Evolutionary conservation across 495 filamentous ascomycete genomes (phyloP).

Genomic region (Daldinia bambusicola): DNA sequence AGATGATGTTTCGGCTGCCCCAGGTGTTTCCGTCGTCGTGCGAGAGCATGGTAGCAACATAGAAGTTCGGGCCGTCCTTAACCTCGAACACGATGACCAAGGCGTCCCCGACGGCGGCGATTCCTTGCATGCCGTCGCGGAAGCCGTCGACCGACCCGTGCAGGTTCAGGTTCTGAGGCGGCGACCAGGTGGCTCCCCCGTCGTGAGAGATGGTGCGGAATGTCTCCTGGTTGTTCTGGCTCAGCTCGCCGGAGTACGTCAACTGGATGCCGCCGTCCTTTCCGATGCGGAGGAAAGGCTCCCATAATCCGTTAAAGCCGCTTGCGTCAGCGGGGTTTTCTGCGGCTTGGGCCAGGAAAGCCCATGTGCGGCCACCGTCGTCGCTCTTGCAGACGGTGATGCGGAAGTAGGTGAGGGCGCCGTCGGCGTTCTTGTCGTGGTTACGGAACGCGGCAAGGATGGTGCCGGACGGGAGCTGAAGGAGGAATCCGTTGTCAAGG

Average conservation of each 20-base stretch:
- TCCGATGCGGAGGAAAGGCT: conserved; percentile 67
- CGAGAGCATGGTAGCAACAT: conserved; percentile 61
- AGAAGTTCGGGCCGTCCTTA: conserved; percentile 57
- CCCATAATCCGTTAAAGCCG: conserved; percentile 65
- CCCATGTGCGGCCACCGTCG: conserved; percentile 64
- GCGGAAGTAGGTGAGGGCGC: conserved; percentile 61
- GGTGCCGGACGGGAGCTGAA: conserved; percentile 59
- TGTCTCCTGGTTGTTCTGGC: conserved; percentile 66
- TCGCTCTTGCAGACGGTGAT: conserved; percentile 67
- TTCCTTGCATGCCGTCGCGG: conserved; percentile 62
- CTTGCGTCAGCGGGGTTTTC: conserved; percentile 46
- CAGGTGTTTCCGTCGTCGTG: conserved; percentile 67
- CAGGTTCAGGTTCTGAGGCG: conserved; percentile 43
- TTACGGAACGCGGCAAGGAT: conserved; percentile 70
- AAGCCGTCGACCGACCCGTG: conserved; percentile 54
- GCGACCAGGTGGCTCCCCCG: conserved; percentile 63
- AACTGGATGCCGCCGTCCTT: conserved; percentile 63
- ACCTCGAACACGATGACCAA: conserved; percentile 70
- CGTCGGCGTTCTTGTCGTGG: conserved; percentile 57
- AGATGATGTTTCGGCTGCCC: conserved; percentile 61
- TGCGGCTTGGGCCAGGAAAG: conserved; percentile 59
- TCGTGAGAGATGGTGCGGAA: conserved; percentile 64
- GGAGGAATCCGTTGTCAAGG: conserved; percentile 67
- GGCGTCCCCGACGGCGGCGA: conserved; percentile 59
- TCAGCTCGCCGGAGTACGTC: conserved; percentile 67